phyloP scores from a whole-genome alignment of 352 stramenopile genomes.

The Phytophthora tentaculata region DNA sequence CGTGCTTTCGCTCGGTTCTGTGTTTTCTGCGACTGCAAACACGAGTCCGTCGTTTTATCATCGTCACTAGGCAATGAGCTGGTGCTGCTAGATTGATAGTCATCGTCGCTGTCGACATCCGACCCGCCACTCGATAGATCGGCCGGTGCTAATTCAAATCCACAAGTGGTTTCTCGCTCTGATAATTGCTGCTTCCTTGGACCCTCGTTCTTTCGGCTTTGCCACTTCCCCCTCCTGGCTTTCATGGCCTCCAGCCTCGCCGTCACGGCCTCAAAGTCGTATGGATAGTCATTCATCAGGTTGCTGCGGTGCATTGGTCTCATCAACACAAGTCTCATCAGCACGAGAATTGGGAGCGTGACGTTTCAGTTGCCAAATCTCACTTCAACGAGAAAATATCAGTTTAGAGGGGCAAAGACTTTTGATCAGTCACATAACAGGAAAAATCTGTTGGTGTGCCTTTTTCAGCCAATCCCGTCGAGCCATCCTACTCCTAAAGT shows the following conservation, averaged over 20 bases:
- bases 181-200: neutral
- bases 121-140: slow-evolving; percentile 36
- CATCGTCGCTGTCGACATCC: slow-evolving; percentile 26
- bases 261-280: slow-evolving; percentile 57
- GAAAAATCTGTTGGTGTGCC: neutral
- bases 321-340: too few relatives aligned
- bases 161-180: slow-evolving; percentile 12
- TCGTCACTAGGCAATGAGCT: slow-evolving; percentile 25
- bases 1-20: slow-evolving; percentile 8
- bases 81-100: slow-evolving; percentile 22
- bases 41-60: neutral
- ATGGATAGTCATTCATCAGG: slow-evolving; percentile 35
- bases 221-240: slow-evolving; percentile 30
- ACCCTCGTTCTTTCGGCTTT: neutral
- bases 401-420: neutral
- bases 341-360: neutral
- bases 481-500: neutral
- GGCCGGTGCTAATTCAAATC: slow-evolving; percentile 46
- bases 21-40: neutral
- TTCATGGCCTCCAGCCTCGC: slow-evolving; percentile 39
- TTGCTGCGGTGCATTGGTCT: slow-evolving; percentile 11
- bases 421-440: slow-evolving; percentile 1
- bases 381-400: slow-evolving; percentile 21
- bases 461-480: neutral
- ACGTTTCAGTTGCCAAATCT: slow-evolving; percentile 9